phyloP scores from a whole-genome alignment of 805 yeast genomes.

The Pichia manshurica region DNA sequence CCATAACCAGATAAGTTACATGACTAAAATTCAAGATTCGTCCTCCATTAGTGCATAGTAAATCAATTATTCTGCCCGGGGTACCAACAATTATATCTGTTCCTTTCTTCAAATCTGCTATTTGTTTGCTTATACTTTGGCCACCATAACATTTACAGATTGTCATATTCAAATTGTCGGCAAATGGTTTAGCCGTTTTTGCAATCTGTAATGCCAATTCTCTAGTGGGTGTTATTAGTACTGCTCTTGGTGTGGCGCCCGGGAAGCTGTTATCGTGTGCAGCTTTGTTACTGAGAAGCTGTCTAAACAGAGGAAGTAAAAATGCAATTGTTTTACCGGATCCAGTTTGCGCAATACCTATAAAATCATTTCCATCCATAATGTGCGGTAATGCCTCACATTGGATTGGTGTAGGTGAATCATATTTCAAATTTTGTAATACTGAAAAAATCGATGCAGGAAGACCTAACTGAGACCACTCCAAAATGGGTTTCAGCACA shows the following conservation, averaged over 20 bases:
- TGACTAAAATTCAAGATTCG: constrained; percentile 61
- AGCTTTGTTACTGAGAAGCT: constrained; percentile 59
- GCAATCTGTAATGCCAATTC: constrained; percentile 83
- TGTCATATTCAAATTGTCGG: constrained; percentile 41
- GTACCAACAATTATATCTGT: constrained; percentile 84
- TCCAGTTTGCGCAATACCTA: constrained; percentile 95
- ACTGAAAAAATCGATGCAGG: constrained; percentile 52
- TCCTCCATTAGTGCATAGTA: constrained; percentile 78
- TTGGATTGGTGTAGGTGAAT: constrained; percentile 80
- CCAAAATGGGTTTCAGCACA: constrained; percentile 48
- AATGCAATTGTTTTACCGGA: constrained; percentile 93
- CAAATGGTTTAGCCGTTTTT: constrained; percentile 57
- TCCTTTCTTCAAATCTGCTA: constrained; percentile 70
- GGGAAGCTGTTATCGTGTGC: constrained; percentile 33
- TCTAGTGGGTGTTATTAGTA: constrained; percentile 85
- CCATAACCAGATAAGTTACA: constrained; percentile 79
- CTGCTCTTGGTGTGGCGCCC: constrained; percentile 71
- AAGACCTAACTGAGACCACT: constrained; percentile 81
- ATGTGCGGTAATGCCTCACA: constrained; percentile 86
- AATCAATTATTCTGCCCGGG: constrained; percentile 90
- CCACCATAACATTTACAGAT: constrained; percentile 91
- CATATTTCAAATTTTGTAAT: constrained; percentile 47
- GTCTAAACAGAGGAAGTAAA: constrained; percentile 77
- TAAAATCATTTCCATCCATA: constrained; percentile 84
- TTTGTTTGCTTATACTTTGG: constrained; percentile 73